Conservation (phyloP, 805 yeast species). For the Saccharomycopsis sp. region DNA sequence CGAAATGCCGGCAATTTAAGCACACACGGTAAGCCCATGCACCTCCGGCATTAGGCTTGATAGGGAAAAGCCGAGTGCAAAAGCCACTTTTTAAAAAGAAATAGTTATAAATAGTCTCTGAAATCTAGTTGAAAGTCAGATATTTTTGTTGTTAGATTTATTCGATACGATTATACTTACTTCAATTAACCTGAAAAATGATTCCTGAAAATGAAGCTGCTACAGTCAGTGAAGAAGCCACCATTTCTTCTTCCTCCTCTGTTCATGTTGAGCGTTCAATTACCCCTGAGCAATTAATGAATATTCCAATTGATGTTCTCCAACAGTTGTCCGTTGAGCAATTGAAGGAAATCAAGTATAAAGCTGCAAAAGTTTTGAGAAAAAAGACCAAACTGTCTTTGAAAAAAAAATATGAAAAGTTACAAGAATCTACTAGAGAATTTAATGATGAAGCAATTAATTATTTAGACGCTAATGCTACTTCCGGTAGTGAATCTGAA, state of each 20-base stretch:
- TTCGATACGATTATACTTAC: not conserved
- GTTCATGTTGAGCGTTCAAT: no score
- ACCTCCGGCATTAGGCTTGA: no score
- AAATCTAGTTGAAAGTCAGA: no score
- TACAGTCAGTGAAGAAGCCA: not conserved
- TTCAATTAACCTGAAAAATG: not conserved
- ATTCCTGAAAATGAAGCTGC: not conserved
- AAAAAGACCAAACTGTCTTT: constrained; percentile 12
- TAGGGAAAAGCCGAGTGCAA: no score
- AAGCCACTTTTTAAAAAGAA: no score
- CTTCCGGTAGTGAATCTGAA: not conserved
- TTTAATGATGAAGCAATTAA: not conserved
- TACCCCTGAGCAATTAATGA: constrained; percentile 7
- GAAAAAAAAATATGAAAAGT: not conserved
- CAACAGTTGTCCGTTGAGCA: constrained; percentile 11
- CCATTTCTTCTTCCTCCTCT: not conserved
- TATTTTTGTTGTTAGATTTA: no score
- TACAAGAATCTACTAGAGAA: not conserved
- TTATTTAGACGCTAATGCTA: no score
- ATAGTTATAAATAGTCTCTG: no score
- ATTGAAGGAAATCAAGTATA: constrained; percentile 11
- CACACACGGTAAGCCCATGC: no score
- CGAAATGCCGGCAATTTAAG: no score
- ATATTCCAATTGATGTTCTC: constrained; percentile 10
- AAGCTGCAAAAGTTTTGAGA: constrained; percentile 15